phyloP scores from a whole-genome alignment of 2,329 filamentous ascomycete genomes.

The Ophiostoma perfectum region DNA sequence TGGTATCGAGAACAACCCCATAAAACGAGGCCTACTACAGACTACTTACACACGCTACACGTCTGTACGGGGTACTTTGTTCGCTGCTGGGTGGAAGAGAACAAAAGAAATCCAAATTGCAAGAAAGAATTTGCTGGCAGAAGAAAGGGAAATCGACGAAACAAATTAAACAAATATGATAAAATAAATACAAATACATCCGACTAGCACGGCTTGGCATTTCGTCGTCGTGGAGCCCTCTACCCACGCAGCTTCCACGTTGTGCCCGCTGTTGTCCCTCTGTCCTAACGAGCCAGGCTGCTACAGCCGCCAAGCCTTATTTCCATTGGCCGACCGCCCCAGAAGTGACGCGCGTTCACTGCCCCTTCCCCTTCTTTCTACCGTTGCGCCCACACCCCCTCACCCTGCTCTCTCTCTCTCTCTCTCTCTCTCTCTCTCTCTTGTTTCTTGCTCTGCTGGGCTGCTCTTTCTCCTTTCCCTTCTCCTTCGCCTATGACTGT shows the following conservation, averaged over 20 bases:
- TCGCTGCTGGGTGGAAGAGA: not conserved
- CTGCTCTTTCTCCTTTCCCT: not conserved
- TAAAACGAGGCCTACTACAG: not conserved
- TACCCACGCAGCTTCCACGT: conserved; percentile 15
- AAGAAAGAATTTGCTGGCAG: not conserved
- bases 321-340: conserved; percentile 23
- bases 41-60: no score
- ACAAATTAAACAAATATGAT: not conserved
- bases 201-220: conserved; percentile 18
- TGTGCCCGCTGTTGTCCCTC: conserved; percentile 17
- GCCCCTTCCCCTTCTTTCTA: conserved; percentile 18
- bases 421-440: not conserved
- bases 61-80: not conserved
- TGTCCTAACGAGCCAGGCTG: conserved; percentile 2
- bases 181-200: not conserved
- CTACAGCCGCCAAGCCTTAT: conserved; percentile 18
- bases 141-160: not conserved
- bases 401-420: not conserved
- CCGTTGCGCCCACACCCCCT: conserved; percentile 10
- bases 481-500: not conserved
- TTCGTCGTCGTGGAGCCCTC: not conserved
- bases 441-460: not conserved
- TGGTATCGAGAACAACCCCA: no score
- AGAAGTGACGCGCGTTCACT: conserved; percentile 28
- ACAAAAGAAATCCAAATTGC: not conserved